Conservation (phyloP, 2,329 filamentous ascomycete genomes). For the Penicillium occitanis region DNA sequence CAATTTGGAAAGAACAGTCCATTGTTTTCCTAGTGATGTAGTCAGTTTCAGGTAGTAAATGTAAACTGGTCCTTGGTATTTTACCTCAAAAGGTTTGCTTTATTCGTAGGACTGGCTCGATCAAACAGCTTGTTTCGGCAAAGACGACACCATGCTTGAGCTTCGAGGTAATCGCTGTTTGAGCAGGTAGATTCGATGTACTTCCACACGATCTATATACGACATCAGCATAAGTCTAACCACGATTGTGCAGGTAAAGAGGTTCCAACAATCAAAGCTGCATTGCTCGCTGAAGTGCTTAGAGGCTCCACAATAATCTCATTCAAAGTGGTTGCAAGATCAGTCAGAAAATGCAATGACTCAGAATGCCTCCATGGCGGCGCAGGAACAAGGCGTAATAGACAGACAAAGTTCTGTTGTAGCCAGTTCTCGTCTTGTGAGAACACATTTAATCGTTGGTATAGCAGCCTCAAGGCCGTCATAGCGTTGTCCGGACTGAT, state of each 20-base stretch:
- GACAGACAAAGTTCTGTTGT: slow-evolving; percentile 66
- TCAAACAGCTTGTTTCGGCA: slow-evolving; percentile 67
- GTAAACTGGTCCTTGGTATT: not conserved
- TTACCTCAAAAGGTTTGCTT: slow-evolving; percentile 66
- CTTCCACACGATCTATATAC: slow-evolving; percentile 74
- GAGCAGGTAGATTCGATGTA: slow-evolving; percentile 61
- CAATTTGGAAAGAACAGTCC: slow-evolving; percentile 63
- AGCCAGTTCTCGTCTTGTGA: slow-evolving; percentile 59
- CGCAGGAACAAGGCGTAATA: slow-evolving; percentile 64
- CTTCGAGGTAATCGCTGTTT: slow-evolving; percentile 53
- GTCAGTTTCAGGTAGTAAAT: not conserved
- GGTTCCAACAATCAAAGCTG: slow-evolving; percentile 42
- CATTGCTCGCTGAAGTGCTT: slow-evolving; percentile 59
- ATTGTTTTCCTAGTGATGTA: slow-evolving; percentile 65
- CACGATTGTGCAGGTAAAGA: not conserved
- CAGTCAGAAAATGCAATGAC: slow-evolving; percentile 32
- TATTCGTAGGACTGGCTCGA: slow-evolving; percentile 64
- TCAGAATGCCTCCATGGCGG: slow-evolving; percentile 38
- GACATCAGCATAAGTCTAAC: not conserved
- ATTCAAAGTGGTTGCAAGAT: slow-evolving; percentile 37
- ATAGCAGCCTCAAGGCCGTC: slow-evolving; percentile 62
- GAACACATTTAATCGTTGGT: slow-evolving; percentile 57
- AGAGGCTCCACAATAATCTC: slow-evolving; percentile 52
- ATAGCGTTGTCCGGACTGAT: slow-evolving; percentile 40
- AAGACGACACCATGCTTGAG: slow-evolving; percentile 70